phyloP scores from a whole-genome alignment of 331 rosid genomes.

The Rosa hybrid region DNA sequence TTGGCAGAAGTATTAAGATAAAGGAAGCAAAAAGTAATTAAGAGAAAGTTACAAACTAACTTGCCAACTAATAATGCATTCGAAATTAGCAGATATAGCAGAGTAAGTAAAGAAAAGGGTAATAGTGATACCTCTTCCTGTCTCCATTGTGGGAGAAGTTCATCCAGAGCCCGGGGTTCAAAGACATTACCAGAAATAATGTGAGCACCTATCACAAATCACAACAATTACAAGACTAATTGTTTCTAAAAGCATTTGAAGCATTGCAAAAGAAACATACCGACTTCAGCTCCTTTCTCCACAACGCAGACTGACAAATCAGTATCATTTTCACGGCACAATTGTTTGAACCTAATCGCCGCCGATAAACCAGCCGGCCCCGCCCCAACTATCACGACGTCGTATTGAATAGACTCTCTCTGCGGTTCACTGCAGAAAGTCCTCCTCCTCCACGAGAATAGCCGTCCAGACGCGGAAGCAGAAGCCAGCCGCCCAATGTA shows the following conservation, averaged over 20 bases:
- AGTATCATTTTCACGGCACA: slow-evolving; percentile 57
- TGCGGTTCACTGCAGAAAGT: slow-evolving; percentile 48
- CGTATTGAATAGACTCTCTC: slow-evolving; percentile 75
- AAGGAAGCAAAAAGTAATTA: background rate
- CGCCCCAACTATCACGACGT: slow-evolving; percentile 92
- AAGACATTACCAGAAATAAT: slow-evolving; percentile 91
- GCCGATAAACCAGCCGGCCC: slow-evolving; percentile 98
- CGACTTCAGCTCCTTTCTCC: slow-evolving; percentile 93
- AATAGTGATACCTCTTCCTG: slow-evolving; percentile 58
- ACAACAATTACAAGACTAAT: background rate
- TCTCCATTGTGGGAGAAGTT: slow-evolving; percentile 87
- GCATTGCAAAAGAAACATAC: slow-evolving; percentile 27
- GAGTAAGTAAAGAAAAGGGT: too few species aligned
- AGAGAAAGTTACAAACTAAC: background rate
- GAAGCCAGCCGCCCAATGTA: background rate
- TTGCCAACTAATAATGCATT: background rate
- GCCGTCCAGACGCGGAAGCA: too few species aligned
- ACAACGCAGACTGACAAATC: slow-evolving; percentile 86
- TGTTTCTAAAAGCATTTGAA: too few species aligned
- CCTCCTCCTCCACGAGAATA: slow-evolving; percentile 13
- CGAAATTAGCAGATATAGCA: slow-evolving; percentile 8
- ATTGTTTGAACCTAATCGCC: slow-evolving; percentile 77
- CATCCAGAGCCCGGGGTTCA: slow-evolving; percentile 89
- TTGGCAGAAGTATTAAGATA: slow-evolving; percentile 12
- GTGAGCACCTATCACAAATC: slow-evolving; percentile 67